Conservation (phyloP, 805 yeast genomes). For the Yarrowia phangngaensis region DNA sequence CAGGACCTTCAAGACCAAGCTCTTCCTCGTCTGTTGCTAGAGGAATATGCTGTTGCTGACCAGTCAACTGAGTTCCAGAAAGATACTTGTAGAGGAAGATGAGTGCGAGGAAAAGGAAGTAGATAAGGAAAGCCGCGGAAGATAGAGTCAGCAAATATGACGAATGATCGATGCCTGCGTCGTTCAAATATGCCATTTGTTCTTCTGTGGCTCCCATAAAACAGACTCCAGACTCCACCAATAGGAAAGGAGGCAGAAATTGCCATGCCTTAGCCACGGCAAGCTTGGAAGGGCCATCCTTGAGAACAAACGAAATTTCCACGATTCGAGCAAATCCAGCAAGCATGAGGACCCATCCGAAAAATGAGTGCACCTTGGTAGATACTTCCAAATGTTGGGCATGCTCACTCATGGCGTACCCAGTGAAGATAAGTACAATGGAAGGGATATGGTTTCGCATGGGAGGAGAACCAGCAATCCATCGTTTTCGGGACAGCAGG, state of each 20-base stretch:
- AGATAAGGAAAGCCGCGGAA: slow-evolving; percentile 69
- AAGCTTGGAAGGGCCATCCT: slow-evolving; percentile 46
- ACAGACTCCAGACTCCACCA: slow-evolving; percentile 71
- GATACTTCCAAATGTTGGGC: slow-evolving; percentile 70
- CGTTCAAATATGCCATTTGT: slow-evolving; percentile 65
- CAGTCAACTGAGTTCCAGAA: slow-evolving; percentile 26
- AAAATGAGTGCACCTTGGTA: slow-evolving; percentile 82
- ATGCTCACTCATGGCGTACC: slow-evolving; percentile 93
- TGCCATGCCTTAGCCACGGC: slow-evolving; percentile 61
- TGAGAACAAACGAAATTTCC: slow-evolving; percentile 73
- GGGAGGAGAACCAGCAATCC: slow-evolving; percentile 38
- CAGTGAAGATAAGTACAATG: slow-evolving; percentile 76
- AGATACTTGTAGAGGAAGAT: slow-evolving; percentile 55
- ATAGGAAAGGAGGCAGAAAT: slow-evolving; percentile 76
- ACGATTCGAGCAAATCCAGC: slow-evolving; percentile 75
- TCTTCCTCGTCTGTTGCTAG: slow-evolving; percentile 25
- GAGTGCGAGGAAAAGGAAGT: slow-evolving; percentile 60
- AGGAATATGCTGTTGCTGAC: slow-evolving; percentile 5
- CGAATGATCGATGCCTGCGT: slow-evolving; percentile 78
- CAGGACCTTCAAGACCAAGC: slow-evolving; percentile 12
- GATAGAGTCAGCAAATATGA: slow-evolving; percentile 70
- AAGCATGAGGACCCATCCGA: slow-evolving; percentile 72
- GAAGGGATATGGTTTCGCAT: slow-evolving; percentile 76
- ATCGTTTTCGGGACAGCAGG: slow-evolving; percentile 61
- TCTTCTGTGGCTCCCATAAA: slow-evolving; percentile 95